phyloP scores from a whole-genome alignment of 2,329 filamentous ascomycete species.

The Magnaporthiopsis incrustans region DNA sequence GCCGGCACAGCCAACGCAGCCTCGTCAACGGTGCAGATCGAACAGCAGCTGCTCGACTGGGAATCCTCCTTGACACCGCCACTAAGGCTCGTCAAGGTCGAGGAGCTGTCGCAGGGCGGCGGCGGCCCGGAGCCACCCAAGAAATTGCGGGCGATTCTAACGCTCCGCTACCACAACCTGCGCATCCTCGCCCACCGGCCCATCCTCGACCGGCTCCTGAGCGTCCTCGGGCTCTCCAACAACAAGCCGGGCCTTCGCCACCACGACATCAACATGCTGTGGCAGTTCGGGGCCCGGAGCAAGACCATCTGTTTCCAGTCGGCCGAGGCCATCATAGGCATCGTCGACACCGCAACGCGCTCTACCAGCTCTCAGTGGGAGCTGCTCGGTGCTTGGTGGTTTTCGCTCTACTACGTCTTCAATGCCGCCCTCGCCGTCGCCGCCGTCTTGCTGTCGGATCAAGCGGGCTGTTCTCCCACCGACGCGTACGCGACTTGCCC shows the following conservation, averaged over 20 bases:
- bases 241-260: neutral
- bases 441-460: neutral
- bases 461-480: neutral
- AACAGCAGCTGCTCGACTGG: slow-evolving; percentile 31
- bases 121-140: neutral
- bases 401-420: slow-evolving; percentile 21
- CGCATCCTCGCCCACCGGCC: slow-evolving; percentile 24
- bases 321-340: slow-evolving; percentile 16
- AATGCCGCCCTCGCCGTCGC: slow-evolving; percentile 15
- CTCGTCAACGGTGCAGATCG: slow-evolving; percentile 27
- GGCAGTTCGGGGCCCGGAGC: slow-evolving; percentile 16
- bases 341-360: slow-evolving; percentile 14
- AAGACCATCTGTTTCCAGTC: slow-evolving; percentile 16
- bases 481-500: neutral
- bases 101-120: neutral
- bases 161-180: slow-evolving; percentile 24
- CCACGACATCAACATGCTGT: slow-evolving; percentile 8
- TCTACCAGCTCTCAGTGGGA: slow-evolving; percentile 10
- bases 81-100: neutral
- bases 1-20: slow-evolving; percentile 19
- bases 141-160: slow-evolving; percentile 25
- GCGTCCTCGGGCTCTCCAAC: neutral
- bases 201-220: slow-evolving; percentile 17
- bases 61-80: slow-evolving; percentile 21
- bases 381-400: slow-evolving; percentile 24